These are phyloP conservation scores for Gyromitra esculenta DNA, from an alignment of 2,329 filamentous ascomycete genomes.

Conservation along the genomic window DNA sequence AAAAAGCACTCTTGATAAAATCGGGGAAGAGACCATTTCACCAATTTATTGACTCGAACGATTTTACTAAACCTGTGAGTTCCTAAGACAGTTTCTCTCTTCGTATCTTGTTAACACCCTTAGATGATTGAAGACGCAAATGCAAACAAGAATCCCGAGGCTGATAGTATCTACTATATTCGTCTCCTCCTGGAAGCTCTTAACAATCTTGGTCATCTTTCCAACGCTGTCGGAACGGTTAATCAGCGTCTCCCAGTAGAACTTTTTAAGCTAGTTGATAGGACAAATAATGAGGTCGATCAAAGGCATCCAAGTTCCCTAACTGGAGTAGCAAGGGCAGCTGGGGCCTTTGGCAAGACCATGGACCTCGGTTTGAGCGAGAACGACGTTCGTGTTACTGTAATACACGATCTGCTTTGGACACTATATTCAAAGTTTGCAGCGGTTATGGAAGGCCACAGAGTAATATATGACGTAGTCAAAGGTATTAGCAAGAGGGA, in stretches of 20 bases:
- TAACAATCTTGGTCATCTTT: constrained; percentile 86
- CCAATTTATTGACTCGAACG: constrained; percentile 67
- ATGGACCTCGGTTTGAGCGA: constrained; percentile 73
- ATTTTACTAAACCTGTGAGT: constrained; percentile 66
- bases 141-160: constrained; percentile 84
- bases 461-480: constrained; percentile 91
- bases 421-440: constrained; percentile 96
- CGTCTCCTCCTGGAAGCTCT: constrained; percentile 85
- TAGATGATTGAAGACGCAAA: constrained; percentile 81
- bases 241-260: constrained; percentile 94
- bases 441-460: constrained; percentile 93
- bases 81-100: constrained; percentile 65
- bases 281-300: constrained; percentile 93
- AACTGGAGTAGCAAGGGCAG: constrained; percentile 62
- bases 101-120: constrained; percentile 46
- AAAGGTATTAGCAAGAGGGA: constrained; percentile 86
- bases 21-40: constrained; percentile 65
- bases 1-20: constrained; percentile 43
- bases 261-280: constrained; percentile 90
- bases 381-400: constrained; percentile 80
- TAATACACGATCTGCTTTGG: constrained; percentile 90
- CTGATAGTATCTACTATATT: constrained; percentile 94
- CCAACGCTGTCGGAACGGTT: constrained; percentile 85
- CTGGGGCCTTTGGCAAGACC: constrained; percentile 65
- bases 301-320: constrained; percentile 88